A percentile compares a stretch with the other conserved stretches of the same genome.
These are phyloP conservation scores for Castanea crenata DNA, from an alignment of 306 rosid species.

Conservation along the genomic window DNA sequence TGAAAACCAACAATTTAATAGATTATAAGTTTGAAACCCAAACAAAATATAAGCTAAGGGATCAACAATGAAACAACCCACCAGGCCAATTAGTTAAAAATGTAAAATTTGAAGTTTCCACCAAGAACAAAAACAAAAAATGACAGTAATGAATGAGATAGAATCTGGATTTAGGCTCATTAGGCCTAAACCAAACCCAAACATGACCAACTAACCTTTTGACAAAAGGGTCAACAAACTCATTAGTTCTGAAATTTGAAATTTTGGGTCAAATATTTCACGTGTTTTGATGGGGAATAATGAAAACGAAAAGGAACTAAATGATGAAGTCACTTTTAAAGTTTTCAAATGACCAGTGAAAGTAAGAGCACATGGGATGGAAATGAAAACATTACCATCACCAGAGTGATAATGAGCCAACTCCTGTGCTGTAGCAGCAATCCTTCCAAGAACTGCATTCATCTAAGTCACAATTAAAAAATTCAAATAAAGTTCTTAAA, in stretches of 20 bases:
- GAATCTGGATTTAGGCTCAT: neutral
- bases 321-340: neutral
- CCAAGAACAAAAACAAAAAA: too few species aligned
- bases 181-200: neutral
- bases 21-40: neutral
- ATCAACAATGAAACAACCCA: neutral
- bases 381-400: slow-evolving; percentile 55
- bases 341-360: neutral
- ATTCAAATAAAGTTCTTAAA: neutral
- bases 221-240: neutral
- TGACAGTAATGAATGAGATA: neutral
- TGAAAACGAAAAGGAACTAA: neutral
- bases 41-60: neutral
- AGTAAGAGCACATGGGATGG: neutral
- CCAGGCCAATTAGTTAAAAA: neutral
- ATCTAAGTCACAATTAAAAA: slow-evolving; percentile 52
- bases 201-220: neutral
- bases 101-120: neutral
- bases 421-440: slow-evolving; percentile 82
- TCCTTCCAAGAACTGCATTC: slow-evolving; percentile 92
- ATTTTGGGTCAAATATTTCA: neutral
- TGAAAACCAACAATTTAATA: neutral
- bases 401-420: slow-evolving; percentile 97
- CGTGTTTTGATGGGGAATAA: neutral
- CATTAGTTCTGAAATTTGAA: neutral